phyloP scores from a whole-genome alignment of 2,329 filamentous ascomycete species.

The Neospermospora avenae region DNA sequence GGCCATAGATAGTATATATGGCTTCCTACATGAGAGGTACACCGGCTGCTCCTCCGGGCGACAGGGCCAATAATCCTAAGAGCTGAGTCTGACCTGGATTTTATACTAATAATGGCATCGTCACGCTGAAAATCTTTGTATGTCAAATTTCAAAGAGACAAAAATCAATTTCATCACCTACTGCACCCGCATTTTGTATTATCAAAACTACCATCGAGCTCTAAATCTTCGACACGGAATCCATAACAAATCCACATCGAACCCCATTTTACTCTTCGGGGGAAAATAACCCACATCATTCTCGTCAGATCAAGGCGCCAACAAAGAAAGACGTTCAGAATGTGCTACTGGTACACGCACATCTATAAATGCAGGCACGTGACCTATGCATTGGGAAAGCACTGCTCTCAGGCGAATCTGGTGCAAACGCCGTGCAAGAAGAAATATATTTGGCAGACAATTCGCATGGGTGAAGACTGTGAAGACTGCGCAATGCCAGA shows the following conservation, averaged over 20 bases:
- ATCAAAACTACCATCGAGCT: not conserved
- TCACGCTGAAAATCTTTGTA: slow-evolving; percentile 4
- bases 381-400: slow-evolving; percentile 31
- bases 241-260: not conserved
- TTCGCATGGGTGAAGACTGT: slow-evolving; percentile 30
- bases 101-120: slow-evolving; percentile 20
- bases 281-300: not conserved
- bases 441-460: slow-evolving; percentile 31
- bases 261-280: not conserved
- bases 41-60: not conserved
- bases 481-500: slow-evolving; percentile 29
- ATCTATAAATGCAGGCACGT: slow-evolving; percentile 30
- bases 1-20: slow-evolving; percentile 16
- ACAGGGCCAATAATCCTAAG: slow-evolving; percentile 3
- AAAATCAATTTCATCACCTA: not conserved
- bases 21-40: slow-evolving; percentile 11
- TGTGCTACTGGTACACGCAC: slow-evolving; percentile 35
- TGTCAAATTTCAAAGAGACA: not conserved
- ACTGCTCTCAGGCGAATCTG: slow-evolving; percentile 26
- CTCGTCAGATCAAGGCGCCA: not conserved
- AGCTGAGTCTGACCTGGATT: slow-evolving; percentile 11
- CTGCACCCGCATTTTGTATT: not conserved
- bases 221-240: not conserved
- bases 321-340: slow-evolving; percentile 12
- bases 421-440: slow-evolving; percentile 33